A percentile compares a stretch with the other conserved stretches of the same genome.
phyloP scores from a whole-genome alignment of 768 basidiomycete genomes.

The Kwoniella sp. region DNA sequence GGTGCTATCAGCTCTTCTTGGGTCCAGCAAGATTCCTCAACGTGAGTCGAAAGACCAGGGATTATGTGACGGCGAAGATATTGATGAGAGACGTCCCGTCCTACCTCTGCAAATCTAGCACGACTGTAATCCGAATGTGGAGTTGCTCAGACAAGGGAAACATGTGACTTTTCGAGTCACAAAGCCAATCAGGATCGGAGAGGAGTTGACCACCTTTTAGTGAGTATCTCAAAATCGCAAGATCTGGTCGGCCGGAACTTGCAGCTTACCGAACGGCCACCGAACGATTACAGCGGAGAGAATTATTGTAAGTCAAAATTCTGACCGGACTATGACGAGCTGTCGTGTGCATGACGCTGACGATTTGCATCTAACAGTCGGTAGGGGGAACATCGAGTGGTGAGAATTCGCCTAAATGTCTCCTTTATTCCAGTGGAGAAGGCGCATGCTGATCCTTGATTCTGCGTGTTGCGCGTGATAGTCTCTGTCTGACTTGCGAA shows the following conservation, averaged over 20 bases:
- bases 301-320: slow-evolving; percentile 37
- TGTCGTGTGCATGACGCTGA: neutral
- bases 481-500: slow-evolving; percentile 52
- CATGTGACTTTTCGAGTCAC: slow-evolving; percentile 52
- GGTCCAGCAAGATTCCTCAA: slow-evolving; percentile 55
- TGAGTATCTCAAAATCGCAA: slow-evolving; percentile 23
- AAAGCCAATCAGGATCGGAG: slow-evolving; percentile 45
- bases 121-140: slow-evolving; percentile 54
- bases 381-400: slow-evolving; percentile 50
- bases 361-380: slow-evolving; percentile 27
- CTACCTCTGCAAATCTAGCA: slow-evolving; percentile 41
- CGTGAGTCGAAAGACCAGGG: slow-evolving; percentile 29
- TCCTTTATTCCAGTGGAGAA: neutral
- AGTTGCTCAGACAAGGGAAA: slow-evolving; percentile 48
- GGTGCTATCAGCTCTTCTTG: slow-evolving; percentile 52
- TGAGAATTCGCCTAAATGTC: slow-evolving; percentile 14
- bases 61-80: neutral
- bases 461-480: neutral
- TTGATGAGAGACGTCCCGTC: neutral
- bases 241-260: neutral
- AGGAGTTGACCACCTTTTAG: slow-evolving; percentile 55
- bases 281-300: slow-evolving; percentile 32
- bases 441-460: slow-evolving; percentile 9
- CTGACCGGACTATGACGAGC: neutral
- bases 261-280: slow-evolving; percentile 8